Conservation (phyloP, 2,329 filamentous ascomycete species). For the Chaetomium strumarium region DNA sequence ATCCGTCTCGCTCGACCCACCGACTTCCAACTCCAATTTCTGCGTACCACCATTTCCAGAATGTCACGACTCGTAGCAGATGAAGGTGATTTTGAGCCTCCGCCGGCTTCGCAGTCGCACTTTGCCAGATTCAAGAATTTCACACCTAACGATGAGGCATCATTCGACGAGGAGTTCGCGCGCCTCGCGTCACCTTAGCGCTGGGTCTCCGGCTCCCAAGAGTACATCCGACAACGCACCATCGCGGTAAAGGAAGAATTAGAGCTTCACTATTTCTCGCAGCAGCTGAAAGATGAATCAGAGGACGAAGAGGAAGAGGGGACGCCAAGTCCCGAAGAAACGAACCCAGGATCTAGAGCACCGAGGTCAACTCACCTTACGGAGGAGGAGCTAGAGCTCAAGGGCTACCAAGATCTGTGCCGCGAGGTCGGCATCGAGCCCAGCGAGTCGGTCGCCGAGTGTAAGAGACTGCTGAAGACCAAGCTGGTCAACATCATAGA, state of each 20-base stretch:
- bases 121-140: slow-evolving; percentile 30
- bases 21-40: too few relatives aligned
- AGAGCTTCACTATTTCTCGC: slow-evolving; percentile 27
- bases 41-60: too few relatives aligned
- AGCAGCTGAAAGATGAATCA: neutral
- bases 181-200: slow-evolving; percentile 30
- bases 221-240: slow-evolving; percentile 28
- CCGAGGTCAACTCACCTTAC: too few relatives aligned
- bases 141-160: slow-evolving; percentile 25
- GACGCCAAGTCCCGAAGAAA: too few relatives aligned
- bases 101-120: slow-evolving; percentile 27
- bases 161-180: slow-evolving; percentile 30
- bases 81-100: neutral
- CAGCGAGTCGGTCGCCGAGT: slow-evolving; percentile 5
- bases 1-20: too few relatives aligned
- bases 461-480: slow-evolving; percentile 20
- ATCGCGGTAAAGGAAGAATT: slow-evolving; percentile 29
- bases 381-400: too few relatives aligned
- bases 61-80: neutral
- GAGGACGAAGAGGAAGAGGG: neutral
- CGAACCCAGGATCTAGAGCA: slow-evolving; percentile 5
- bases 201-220: slow-evolving; percentile 27
- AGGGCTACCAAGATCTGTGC: slow-evolving; percentile 22
- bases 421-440: slow-evolving; percentile 25
- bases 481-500: slow-evolving; percentile 30